Conservation (phyloP, 441 rosid species). For the Geranium incanum region DNA sequence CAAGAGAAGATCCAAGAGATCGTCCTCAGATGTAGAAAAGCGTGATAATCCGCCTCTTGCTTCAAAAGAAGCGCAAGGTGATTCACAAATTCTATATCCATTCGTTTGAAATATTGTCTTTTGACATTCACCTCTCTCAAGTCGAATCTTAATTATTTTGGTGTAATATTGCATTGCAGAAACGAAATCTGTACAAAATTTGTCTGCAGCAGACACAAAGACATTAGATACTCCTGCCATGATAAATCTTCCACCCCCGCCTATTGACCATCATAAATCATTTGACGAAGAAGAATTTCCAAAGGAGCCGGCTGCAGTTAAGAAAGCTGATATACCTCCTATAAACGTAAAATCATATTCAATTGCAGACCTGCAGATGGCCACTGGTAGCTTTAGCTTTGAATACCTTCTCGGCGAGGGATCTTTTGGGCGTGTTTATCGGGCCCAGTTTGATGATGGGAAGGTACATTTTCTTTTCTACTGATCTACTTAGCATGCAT, state of each 20-base stretch:
- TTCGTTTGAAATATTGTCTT: neutral
- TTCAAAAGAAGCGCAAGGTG: constrained; percentile 63
- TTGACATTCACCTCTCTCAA: neutral
- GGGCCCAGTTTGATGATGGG: constrained; percentile 82
- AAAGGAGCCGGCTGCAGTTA: constrained; percentile 51
- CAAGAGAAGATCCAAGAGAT: constrained; percentile 54
- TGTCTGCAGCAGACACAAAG: constrained; percentile 51
- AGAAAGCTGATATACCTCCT: constrained; percentile 56
- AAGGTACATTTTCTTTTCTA: constrained; percentile 43
- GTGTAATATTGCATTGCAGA: constrained; percentile 42
- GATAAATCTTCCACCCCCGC: constrained; percentile 81
- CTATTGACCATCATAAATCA: constrained; percentile 71
- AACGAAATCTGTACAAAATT: constrained; percentile 51
- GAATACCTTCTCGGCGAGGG: constrained; percentile 94
- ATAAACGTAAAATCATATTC: constrained; percentile 58
- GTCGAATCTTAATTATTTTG: constrained; percentile 8
- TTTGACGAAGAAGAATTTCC: constrained; percentile 72
- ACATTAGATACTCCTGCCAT: constrained; percentile 56
- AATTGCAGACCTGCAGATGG: constrained; percentile 89
- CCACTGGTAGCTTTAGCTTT: constrained; percentile 78
- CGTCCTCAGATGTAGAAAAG: constrained; percentile 71
- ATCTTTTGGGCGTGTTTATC: constrained; percentile 89
- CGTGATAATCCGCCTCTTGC: constrained; percentile 57
- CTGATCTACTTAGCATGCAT: neutral
- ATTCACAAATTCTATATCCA: neutral